Conservation (phyloP, 352 stramenopile species). For the Globisporangium middletonii region DNA sequence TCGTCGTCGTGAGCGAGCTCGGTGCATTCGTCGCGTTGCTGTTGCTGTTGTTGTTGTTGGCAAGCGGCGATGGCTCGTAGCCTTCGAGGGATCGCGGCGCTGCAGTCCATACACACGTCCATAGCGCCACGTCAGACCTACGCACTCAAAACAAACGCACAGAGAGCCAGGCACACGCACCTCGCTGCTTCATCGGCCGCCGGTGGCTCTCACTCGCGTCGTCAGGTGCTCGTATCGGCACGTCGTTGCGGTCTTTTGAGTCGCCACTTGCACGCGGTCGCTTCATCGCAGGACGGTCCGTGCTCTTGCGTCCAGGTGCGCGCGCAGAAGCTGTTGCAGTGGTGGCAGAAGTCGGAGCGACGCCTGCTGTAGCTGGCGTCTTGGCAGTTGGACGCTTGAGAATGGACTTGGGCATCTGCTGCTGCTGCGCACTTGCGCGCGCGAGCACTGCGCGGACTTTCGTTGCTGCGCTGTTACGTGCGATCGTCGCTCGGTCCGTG, state of each 20-base stretch:
- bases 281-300: conserved; percentile 1
- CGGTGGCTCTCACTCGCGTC: conserved; percentile 45
- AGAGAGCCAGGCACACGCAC: neutral
- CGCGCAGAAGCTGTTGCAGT: neutral
- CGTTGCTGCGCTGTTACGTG: neutral
- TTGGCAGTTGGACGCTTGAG: conserved; percentile 20
- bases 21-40: conserved; percentile 8
- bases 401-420: conserved; percentile 26
- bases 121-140: neutral
- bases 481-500: conserved; percentile 17
- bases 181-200: conserved; percentile 59
- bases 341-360: neutral
- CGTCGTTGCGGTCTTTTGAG: conserved; percentile 15
- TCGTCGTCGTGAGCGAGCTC: conserved; percentile 18
- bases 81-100: conserved; percentile 8
- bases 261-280: conserved; percentile 7
- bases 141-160: neutral
- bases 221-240: conserved; percentile 5
- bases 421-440: neutral
- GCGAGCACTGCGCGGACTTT: conserved; percentile 11
- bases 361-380: neutral
- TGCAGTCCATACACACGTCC: conserved; percentile 4
- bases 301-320: conserved; percentile 1
- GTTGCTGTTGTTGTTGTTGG: neutral
- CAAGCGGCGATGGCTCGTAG: conserved; percentile 4